Conservation (phyloP, 108 stramenopile species). For the Cyclostephanos tholiformis region DNA sequence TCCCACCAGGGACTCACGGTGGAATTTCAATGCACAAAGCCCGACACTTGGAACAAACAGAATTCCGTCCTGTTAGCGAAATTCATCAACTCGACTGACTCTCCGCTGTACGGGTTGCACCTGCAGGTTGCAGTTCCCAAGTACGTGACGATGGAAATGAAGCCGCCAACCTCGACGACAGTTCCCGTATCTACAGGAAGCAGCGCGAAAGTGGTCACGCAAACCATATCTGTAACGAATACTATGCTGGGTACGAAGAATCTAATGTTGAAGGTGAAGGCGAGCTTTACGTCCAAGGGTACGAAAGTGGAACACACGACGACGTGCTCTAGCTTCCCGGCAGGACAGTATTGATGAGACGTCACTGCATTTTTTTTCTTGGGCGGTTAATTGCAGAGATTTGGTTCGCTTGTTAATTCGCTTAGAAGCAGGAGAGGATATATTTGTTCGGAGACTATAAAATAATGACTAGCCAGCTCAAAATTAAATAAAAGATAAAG, state of each 20-base stretch:
- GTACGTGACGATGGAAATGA: slow-evolving; percentile 95
- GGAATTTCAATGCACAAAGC: slow-evolving; percentile 86
- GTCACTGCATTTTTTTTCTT: neutral
- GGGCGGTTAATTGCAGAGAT: neutral
- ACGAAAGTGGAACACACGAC: slow-evolving; percentile 89
- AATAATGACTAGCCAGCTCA: neutral
- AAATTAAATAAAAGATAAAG: too few relatives aligned
- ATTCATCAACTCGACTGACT: slow-evolving; percentile 85
- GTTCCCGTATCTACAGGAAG: slow-evolving; percentile 68
- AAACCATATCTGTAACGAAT: slow-evolving; percentile 90
- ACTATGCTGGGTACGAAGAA: slow-evolving; percentile 91
- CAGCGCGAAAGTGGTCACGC: slow-evolving; percentile 81
- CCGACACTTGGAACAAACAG: slow-evolving; percentile 82
- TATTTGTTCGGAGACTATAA: neutral
- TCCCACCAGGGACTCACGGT: slow-evolving; percentile 75
- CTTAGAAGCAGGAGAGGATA: neutral
- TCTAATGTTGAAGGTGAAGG: slow-evolving; percentile 95
- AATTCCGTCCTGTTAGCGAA: slow-evolving; percentile 73
- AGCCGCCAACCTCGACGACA: slow-evolving; percentile 90
- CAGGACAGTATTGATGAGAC: slow-evolving; percentile 68
- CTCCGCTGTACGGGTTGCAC: slow-evolving; percentile 81
- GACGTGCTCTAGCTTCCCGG: slow-evolving; percentile 83
- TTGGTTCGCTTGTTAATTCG: neutral
- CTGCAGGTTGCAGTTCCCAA: slow-evolving; percentile 98
- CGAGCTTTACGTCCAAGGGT: slow-evolving; percentile 87